Conservation (phyloP, 2,329 filamentous ascomycete genomes). For the Corniculantispora saksenae region DNA sequence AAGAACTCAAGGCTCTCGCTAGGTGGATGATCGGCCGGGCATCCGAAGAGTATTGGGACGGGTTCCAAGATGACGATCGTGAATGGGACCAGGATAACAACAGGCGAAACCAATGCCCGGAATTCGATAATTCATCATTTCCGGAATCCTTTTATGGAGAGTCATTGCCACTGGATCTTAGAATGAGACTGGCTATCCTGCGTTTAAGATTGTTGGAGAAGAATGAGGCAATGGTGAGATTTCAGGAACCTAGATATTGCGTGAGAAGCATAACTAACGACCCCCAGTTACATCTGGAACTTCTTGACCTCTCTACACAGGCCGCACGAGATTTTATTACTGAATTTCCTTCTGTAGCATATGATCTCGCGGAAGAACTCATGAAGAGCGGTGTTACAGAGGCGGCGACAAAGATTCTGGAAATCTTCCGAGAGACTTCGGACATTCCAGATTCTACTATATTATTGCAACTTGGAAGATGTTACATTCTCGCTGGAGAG, state of each 20-base stretch:
- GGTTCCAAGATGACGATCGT: constrained; percentile 70
- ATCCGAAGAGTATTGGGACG: constrained; percentile 77
- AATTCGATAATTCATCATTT: constrained; percentile 59
- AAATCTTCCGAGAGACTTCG: constrained; percentile 51
- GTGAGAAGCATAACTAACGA: constrained; percentile 15
- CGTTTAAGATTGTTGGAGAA: constrained; percentile 70
- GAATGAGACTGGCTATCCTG: constrained; percentile 80
- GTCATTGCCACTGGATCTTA: constrained; percentile 76
- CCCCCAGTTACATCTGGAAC: constrained; percentile 63
- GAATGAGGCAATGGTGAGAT: constrained; percentile 71
- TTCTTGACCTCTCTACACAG: constrained; percentile 66
- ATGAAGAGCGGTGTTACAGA: constrained; percentile 29
- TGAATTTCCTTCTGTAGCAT: constrained; percentile 77
- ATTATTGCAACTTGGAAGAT: constrained; percentile 62
- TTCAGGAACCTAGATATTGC: constrained; percentile 17
- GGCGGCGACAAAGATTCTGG: constrained; percentile 56
- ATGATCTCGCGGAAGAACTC: constrained; percentile 60
- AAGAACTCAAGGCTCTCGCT: constrained; percentile 68
- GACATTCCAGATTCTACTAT: constrained; percentile 53
- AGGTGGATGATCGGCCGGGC: constrained; percentile 81
- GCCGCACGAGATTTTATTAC: constrained; percentile 49
- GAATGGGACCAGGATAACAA: constrained; percentile 82
- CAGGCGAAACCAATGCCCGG: constrained; percentile 61
- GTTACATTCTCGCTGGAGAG: constrained; percentile 65
- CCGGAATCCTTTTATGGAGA: constrained; percentile 63